Conservation (phyloP, 352 stramenopile species). For the Globisporangium paddicum region DNA sequence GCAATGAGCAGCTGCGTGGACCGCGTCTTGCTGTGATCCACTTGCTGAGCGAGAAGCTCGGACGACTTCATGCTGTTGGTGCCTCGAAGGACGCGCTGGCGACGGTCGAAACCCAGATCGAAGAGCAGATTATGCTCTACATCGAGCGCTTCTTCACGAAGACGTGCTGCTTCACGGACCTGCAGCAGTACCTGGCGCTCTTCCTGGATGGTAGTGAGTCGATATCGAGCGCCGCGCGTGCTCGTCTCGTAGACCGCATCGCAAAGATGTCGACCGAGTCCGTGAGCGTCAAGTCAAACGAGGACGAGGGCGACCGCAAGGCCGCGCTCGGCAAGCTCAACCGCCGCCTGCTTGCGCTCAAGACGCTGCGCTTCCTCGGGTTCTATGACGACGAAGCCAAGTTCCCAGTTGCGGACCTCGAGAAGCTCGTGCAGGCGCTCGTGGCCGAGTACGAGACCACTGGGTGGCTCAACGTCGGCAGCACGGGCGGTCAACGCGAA, state of each 20-base stretch:
- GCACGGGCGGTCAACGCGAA: constrained; percentile 70
- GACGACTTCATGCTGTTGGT: constrained; percentile 18
- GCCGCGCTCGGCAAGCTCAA: constrained; percentile 43
- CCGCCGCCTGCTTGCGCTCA: constrained; percentile 54
- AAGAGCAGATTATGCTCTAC: constrained; percentile 53
- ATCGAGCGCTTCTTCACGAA: constrained; percentile 69
- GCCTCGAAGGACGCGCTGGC: constrained; percentile 13
- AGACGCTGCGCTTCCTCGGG: constrained; percentile 68
- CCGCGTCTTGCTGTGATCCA: constrained; percentile 67
- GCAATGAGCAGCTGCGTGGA: constrained; percentile 56
- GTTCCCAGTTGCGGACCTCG: constrained; percentile 27
- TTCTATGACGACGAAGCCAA: constrained; percentile 26
- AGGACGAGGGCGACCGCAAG: constrained; percentile 25
- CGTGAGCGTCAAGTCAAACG: constrained; percentile 14
- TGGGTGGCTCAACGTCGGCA: constrained; percentile 69
- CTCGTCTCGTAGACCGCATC: constrained; percentile 31
- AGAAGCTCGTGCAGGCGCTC: constrained; percentile 36
- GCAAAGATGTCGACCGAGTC: constrained; percentile 29
- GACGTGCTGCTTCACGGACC: constrained; percentile 82
- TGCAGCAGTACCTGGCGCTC: constrained; percentile 69
- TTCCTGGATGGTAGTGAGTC: constrained; percentile 21
- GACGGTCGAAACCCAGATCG: constrained; percentile 37
- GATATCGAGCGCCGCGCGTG: constrained; percentile 31
- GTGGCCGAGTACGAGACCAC: constrained; percentile 64
- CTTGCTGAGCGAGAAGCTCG: constrained; percentile 41